Evolutionary conservation across 768 basidiomycete species (phyloP).

Genomic region (Rhizopogon roseolus): DNA sequence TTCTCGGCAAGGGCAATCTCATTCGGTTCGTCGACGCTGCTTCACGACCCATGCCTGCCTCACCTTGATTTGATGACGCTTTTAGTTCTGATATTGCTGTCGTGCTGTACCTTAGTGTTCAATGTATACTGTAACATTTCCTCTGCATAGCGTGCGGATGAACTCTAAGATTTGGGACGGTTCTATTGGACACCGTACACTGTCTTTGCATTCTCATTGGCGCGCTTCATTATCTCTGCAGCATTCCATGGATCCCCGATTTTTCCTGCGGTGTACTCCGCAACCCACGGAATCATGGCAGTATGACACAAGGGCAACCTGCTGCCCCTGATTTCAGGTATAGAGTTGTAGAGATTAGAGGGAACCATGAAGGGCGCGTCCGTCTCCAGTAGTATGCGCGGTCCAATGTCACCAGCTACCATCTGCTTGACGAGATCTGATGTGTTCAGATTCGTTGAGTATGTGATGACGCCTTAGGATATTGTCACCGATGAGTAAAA

Average conservation of each 20-base stretch:
- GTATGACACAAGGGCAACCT: slow-evolving; percentile 70
- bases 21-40: slow-evolving; percentile 60
- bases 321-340: slow-evolving; percentile 44
- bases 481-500: too few relatives aligned
- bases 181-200: slow-evolving; percentile 46
- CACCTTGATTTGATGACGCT: neutral
- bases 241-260: slow-evolving; percentile 43
- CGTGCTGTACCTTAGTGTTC: neutral
- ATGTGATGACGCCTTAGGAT: slow-evolving; percentile 69
- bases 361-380: slow-evolving; percentile 90
- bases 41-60: too few relatives aligned
- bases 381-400: slow-evolving; percentile 61
- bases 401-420: slow-evolving; percentile 22
- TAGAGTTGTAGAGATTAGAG: slow-evolving; percentile 57
- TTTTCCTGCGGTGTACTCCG: slow-evolving; percentile 60
- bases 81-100: neutral
- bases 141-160: neutral
- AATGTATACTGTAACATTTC: neutral
- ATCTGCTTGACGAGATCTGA: slow-evolving; percentile 59
- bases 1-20: slow-evolving; percentile 78
- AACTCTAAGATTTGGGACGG: neutral
- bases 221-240: slow-evolving; percentile 53
- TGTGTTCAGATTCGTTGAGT: slow-evolving; percentile 70
- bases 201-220: slow-evolving; percentile 56
- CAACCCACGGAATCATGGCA: slow-evolving; percentile 85